These are phyloP conservation scores for Exutisphaerella laricina DNA, from an alignment of 2,329 filamentous ascomycete species.

Conservation along the genomic window DNA sequence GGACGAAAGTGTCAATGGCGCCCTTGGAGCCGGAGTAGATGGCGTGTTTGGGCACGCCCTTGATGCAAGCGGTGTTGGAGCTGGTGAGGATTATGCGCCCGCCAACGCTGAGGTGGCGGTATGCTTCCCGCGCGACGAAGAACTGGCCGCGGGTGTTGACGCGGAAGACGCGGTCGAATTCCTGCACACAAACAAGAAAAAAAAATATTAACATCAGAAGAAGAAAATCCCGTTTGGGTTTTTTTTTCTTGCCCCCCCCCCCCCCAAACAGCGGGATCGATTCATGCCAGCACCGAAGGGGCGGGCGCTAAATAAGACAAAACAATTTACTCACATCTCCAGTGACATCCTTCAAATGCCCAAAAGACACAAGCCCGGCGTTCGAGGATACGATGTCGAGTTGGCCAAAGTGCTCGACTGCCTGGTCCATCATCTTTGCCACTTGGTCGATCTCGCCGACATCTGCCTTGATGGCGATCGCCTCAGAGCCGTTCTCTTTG, in stretches of 20 bases:
- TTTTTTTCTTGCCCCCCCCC: too few relatives aligned
- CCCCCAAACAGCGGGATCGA: too few relatives aligned
- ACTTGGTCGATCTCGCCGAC: constrained; percentile 59
- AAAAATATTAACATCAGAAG: neutral
- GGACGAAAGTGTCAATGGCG: constrained; percentile 55
- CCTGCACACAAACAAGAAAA: constrained; percentile 31
- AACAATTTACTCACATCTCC: constrained; percentile 34
- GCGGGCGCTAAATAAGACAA: too few relatives aligned
- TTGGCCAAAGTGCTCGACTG: constrained; percentile 56
- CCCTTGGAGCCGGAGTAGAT: constrained; percentile 54
- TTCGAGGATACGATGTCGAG: constrained; percentile 65
- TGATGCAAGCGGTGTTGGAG: constrained; percentile 49
- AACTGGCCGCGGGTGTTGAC: constrained; percentile 59
- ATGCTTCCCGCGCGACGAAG: constrained; percentile 55
- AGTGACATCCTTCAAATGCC: constrained; percentile 48
- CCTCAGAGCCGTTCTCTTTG: constrained; percentile 55
- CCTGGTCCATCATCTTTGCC: constrained; percentile 55
- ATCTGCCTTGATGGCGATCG: constrained; percentile 60
- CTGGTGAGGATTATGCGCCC: constrained; percentile 48
- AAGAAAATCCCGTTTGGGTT: neutral
- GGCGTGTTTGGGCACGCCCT: constrained; percentile 45
- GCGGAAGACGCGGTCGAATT: constrained; percentile 54
- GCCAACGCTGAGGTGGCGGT: constrained; percentile 46
- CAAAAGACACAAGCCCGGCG: constrained; percentile 51
- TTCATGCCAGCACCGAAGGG: too few relatives aligned